Percentiles rank a stretch among this genome's conserved stretches.
Evolutionary conservation across 495 filamentous ascomycete species (phyloP).

Genomic region (Pyrenopolyporus hunteri): DNA sequence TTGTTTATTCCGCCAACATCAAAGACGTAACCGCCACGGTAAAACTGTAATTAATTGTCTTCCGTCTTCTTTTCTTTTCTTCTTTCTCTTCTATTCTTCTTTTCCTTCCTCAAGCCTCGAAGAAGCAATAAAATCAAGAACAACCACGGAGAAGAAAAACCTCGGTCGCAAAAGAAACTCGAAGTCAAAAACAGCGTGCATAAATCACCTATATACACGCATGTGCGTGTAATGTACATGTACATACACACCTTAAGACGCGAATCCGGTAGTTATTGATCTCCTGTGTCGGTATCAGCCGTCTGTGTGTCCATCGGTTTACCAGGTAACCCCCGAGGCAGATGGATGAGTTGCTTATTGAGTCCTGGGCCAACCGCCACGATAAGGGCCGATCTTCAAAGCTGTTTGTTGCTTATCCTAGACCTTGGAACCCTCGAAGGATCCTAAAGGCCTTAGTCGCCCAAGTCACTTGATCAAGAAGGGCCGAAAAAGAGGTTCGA

Average conservation of each 20-base stretch:
- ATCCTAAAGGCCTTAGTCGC: no score
- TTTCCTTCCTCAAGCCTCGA: background rate
- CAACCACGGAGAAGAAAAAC: background rate
- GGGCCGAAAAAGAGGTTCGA: background rate
- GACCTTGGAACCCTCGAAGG: background rate
- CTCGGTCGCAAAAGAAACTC: background rate
- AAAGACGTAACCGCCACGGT: no score
- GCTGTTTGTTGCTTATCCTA: background rate
- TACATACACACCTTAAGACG: constrained; percentile 7
- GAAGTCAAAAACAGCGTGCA: background rate
- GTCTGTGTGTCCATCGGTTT: constrained; percentile 26
- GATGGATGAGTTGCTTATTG: background rate
- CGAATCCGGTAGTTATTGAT: constrained; percentile 10
- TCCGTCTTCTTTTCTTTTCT: no score
- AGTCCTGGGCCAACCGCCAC: constrained; percentile 1
- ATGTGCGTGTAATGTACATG: background rate
- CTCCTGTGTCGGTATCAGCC: constrained; percentile 20
- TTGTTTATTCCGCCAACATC: background rate
- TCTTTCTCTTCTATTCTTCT: no score
- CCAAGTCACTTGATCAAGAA: background rate
- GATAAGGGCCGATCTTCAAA: background rate
- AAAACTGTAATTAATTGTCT: no score
- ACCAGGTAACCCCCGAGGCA: constrained; percentile 19
- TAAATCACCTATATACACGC: background rate
- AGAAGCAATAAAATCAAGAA: background rate